Conservation (phyloP, 768 basidiomycete genomes). For the Trametopsis cervina region DNA sequence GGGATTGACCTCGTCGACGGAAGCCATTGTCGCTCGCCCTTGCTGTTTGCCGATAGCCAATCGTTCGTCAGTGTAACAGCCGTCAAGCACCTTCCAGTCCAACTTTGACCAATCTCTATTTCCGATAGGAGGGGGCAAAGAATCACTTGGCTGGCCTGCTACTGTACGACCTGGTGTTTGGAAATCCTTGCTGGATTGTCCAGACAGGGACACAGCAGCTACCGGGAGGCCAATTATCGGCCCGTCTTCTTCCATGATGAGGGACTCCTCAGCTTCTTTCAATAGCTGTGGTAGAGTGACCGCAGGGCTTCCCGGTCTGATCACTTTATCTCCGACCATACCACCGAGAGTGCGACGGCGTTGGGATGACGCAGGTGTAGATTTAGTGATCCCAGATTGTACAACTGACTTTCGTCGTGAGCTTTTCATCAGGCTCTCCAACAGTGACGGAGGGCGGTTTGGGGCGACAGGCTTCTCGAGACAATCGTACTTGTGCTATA, state of each 20-base stretch:
- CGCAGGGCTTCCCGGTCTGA: constrained; percentile 46
- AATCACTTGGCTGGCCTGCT: neutral
- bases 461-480: constrained; percentile 40
- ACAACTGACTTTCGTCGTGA: constrained; percentile 30
- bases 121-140: neutral
- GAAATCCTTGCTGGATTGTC: constrained; percentile 3
- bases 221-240: constrained; percentile 4
- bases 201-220: neutral
- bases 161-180: constrained; percentile 10
- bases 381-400: constrained; percentile 26
- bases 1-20: constrained; percentile 44
- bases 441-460: constrained; percentile 12
- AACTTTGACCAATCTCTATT: constrained; percentile 56
- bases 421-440: constrained; percentile 15
- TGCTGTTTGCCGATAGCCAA: constrained; percentile 36
- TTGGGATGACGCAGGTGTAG: constrained; percentile 3
- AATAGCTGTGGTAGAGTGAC: constrained; percentile 52
- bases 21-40: constrained; percentile 34
- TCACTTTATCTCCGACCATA: constrained; percentile 41
- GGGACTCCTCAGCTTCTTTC: constrained; percentile 45
- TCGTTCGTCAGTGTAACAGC: constrained; percentile 69
- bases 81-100: constrained; percentile 78
- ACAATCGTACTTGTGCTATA: constrained; percentile 81
- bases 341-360: constrained; percentile 30
- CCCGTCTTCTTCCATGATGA: constrained; percentile 22